These are phyloP conservation scores for Lachnellula suecica DNA, from an alignment of 2,329 filamentous ascomycete species.

Conservation along the genomic window DNA sequence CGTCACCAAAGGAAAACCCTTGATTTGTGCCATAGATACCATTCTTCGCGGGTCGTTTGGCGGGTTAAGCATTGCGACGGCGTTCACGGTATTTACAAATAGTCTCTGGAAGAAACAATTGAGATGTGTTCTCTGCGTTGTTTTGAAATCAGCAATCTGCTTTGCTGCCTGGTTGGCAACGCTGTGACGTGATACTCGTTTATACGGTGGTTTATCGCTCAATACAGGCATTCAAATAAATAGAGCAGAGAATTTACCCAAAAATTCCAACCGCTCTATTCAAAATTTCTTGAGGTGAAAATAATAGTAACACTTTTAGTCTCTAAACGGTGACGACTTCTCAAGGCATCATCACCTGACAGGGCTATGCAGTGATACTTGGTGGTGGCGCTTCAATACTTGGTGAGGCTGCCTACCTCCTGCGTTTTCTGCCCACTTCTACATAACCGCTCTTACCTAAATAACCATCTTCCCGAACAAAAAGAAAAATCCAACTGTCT, in stretches of 20 bases:
- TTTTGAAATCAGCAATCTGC: no score
- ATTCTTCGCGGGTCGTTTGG: constrained; percentile 6
- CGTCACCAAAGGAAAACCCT: constrained; percentile 30
- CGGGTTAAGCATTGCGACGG: constrained; percentile 18
- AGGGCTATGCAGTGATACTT: not conserved
- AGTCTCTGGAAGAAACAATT: not conserved
- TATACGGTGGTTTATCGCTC: no score
- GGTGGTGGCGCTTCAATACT: not conserved
- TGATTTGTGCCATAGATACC: constrained; percentile 25
- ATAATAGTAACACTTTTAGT: no score
- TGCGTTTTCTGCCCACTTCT: not conserved
- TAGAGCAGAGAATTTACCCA: no score
- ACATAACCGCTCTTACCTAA: not conserved
- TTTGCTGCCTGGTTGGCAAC: no score
- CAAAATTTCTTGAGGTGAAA: no score
- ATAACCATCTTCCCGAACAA: no score
- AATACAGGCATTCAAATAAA: no score
- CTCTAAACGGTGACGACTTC: no score
- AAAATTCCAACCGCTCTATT: no score
- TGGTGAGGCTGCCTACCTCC: not conserved
- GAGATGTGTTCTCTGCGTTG: not conserved
- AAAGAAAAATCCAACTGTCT: no score
- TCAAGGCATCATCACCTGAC: constrained; percentile 1
- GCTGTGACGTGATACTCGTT: no score
- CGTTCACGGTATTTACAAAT: constrained; percentile 9